Evolutionary conservation across 305 asterid genomes (phyloP).

Genomic region (Solanum aculeatissimum): DNA sequence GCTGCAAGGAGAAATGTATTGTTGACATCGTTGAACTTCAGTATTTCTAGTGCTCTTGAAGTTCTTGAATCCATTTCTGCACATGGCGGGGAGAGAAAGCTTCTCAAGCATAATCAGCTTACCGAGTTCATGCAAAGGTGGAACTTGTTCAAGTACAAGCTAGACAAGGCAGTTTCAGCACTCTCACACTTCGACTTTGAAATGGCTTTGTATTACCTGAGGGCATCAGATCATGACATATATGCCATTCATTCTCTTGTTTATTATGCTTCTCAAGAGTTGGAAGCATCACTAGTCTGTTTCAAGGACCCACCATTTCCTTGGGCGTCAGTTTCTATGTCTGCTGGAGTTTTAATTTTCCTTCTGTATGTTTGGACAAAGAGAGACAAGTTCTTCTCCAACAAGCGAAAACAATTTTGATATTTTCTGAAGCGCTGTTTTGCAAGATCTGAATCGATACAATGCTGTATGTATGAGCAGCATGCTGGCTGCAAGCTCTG

Average conservation of each 20-base stretch:
- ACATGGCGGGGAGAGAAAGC: constrained; percentile 80
- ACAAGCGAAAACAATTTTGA: constrained; percentile 94
- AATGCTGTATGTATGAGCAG: constrained; percentile 7
- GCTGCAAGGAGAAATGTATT: constrained; percentile 86
- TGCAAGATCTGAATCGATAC: constrained; percentile 15
- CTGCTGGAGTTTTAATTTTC: constrained; percentile 38
- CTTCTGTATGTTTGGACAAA: constrained; percentile 42
- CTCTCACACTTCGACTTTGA: constrained; percentile 83
- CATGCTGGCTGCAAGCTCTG: constrained; percentile 17
- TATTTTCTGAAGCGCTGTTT: constrained; percentile 6
- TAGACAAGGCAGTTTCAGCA: constrained; percentile 69
- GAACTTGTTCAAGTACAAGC: constrained; percentile 83
- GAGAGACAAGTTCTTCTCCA: constrained; percentile 60
- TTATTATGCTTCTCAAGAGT: constrained; percentile 66
- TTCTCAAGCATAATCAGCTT: constrained; percentile 41
- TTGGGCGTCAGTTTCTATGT: constrained; percentile 45
- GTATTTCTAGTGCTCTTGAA: constrained; percentile 58
- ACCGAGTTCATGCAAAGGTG: constrained; percentile 65
- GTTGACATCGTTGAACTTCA: constrained; percentile 62
- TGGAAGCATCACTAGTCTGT: constrained; percentile 77
- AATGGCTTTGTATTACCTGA: constrained; percentile 58
- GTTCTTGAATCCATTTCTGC: constrained; percentile 67
- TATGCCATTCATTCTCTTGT: constrained; percentile 71
- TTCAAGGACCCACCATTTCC: constrained; percentile 96
- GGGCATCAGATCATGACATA: constrained; percentile 84